These are phyloP conservation scores for Penicillium thymicola DNA, from an alignment of 2,329 filamentous ascomycete genomes.

Conservation along the genomic window DNA sequence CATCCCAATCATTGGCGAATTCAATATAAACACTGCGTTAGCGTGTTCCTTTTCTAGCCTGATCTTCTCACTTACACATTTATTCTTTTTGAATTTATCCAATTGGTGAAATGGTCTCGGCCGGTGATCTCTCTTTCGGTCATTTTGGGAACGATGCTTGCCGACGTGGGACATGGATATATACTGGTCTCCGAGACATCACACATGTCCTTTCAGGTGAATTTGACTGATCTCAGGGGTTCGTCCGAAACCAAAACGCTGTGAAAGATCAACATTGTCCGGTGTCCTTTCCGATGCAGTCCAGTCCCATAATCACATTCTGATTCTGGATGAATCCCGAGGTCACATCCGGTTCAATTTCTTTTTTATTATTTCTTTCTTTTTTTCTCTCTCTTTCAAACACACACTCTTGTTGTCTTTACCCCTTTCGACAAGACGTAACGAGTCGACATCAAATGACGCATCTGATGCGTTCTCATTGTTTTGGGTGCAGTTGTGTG, in stretches of 20 bases:
- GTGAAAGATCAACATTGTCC: neutral
- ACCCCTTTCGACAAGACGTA: neutral
- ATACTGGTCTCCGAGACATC: neutral
- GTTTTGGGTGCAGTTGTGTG: neutral
- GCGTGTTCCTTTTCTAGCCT: neutral
- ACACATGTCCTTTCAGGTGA: neutral
- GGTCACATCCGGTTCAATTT: neutral
- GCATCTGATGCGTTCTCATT: neutral
- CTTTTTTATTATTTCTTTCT: neutral
- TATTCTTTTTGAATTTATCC: neutral
- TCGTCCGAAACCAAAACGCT: slow-evolving; percentile 1
- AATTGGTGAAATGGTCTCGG: slow-evolving; percentile 1
- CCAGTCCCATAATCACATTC: neutral
- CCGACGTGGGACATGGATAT: neutral
- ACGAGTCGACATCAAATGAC: neutral
- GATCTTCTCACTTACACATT: neutral
- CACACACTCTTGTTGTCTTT: neutral
- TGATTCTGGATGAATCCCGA: neutral
- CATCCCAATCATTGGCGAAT: slow-evolving; percentile 2
- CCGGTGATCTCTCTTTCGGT: neutral
- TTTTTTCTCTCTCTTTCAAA: neutral
- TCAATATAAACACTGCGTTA: slow-evolving; percentile 8
- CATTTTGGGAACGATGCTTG: neutral
- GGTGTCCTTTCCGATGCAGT: neutral
- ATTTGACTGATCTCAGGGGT: neutral